Conservation (phyloP, 2,329 filamentous ascomycete genomes). For the Ophiostoma triangulosporum region DNA sequence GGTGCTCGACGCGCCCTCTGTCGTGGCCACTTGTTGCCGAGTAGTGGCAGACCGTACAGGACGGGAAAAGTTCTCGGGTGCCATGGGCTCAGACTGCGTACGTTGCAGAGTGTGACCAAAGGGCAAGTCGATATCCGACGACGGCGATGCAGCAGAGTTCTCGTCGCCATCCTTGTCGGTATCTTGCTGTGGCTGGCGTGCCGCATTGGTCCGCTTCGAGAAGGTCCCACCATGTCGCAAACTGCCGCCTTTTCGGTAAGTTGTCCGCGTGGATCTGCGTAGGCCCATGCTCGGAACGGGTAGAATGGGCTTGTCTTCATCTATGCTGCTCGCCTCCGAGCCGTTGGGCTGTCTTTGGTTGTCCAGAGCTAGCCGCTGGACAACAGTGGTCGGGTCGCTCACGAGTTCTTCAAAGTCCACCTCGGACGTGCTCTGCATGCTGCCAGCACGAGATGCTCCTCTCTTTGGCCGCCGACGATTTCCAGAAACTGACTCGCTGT, state of each 20-base stretch:
- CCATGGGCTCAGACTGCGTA: slow-evolving; percentile 57
- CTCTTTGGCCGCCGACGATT: not conserved
- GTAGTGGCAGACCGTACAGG: not conserved
- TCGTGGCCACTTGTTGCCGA: not conserved
- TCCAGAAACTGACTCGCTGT: slow-evolving; percentile 30
- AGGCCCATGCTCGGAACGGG: slow-evolving; percentile 65
- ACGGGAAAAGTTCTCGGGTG: slow-evolving; percentile 28
- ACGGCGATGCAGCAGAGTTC: slow-evolving; percentile 25
- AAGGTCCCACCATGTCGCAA: slow-evolving; percentile 65
- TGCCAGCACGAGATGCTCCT: not conserved
- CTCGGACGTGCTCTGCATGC: slow-evolving; percentile 46
- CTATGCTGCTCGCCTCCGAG: slow-evolving; percentile 26
- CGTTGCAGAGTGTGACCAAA: slow-evolving; percentile 41
- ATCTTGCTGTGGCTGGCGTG: slow-evolving; percentile 49
- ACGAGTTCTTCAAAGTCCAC: slow-evolving; percentile 71
- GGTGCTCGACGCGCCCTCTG: not conserved
- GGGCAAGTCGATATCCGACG: slow-evolving; percentile 31
- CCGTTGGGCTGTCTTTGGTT: slow-evolving; percentile 30
- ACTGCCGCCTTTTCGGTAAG: slow-evolving; percentile 76
- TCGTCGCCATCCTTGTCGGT: slow-evolving; percentile 32
- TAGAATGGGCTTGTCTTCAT: slow-evolving; percentile 75
- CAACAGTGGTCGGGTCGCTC: slow-evolving; percentile 59
- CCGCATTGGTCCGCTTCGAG: slow-evolving; percentile 54
- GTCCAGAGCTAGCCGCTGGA: slow-evolving; percentile 53
- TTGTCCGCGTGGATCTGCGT: slow-evolving; percentile 80